phyloP scores from a whole-genome alignment of 2,329 filamentous ascomycete species.

The Ophiostoma novo-ulmi region DNA sequence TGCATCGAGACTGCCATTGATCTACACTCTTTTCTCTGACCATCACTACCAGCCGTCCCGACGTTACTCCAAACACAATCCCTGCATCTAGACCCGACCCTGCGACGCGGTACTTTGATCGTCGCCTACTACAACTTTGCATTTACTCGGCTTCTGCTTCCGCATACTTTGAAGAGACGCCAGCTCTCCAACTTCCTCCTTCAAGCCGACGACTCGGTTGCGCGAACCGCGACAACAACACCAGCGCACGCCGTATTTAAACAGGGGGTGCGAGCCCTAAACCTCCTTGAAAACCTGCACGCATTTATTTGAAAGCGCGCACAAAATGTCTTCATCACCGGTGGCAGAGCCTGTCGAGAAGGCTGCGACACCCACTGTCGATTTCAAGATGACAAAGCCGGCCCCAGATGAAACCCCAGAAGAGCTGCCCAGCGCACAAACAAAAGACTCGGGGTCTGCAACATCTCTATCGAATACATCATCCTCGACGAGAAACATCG shows the following conservation, averaged over 20 bases:
- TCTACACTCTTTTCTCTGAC: not conserved
- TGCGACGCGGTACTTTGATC: not conserved
- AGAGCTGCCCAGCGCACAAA: not conserved
- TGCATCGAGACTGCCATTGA: conserved; percentile 6
- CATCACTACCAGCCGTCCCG: not conserved
- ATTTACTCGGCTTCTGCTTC: not conserved
- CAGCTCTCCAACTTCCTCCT: not conserved
- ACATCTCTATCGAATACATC: conserved; percentile 1
- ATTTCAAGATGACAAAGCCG: not conserved
- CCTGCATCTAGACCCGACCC: not conserved
- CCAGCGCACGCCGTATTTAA: not conserved
- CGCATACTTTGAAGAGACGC: not conserved
- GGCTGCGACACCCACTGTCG: not conserved
- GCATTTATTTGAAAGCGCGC: not conserved
- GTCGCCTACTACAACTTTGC: not conserved
- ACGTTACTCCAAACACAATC: not conserved
- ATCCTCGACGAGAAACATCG: not conserved
- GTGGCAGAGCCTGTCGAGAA: not conserved
- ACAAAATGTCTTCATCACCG: not conserved
- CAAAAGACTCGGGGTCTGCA: not conserved
- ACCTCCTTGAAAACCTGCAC: not conserved
- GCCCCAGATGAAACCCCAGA: not conserved
- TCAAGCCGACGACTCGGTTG: not conserved
- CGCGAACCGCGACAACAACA: not conserved
- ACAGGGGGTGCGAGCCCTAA: not conserved